Evolutionary conservation across 352 stramenopile species (phyloP), one percentile per base, ranked within the genome.

Genomic region (Phytophthora capsici): DNA sequence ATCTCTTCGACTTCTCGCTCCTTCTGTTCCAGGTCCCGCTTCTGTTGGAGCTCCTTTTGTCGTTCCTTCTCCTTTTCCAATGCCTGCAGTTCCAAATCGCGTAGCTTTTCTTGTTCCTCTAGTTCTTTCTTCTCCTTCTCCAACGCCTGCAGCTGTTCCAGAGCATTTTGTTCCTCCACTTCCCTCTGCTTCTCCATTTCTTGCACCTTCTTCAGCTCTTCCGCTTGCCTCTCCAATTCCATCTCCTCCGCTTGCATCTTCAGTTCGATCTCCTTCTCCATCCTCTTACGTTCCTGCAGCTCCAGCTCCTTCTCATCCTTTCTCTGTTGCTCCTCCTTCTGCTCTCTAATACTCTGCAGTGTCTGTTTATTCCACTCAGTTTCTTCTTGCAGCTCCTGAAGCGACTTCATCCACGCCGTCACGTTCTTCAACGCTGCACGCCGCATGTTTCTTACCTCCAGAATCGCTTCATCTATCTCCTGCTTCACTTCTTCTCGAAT

Each of bases 301-400:
- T 64, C 16, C 26, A 68, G 17, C 13, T 59, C 36, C 17, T 9
- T 28, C 30, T 57, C 25, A 28, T 0, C 25, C 2, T 28, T 28
- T 6, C 25, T 4, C 25, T 28, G 25, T 28, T 28, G 30, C 16
- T 52, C 19, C 17, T 51, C 40, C 36, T 63, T 47, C 22, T 62
- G 6, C 8, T 62, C 20, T 26, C 20, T 50, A 14, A 61, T 50
- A 19, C 17, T 50, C 19, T 63, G 26, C 16, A 68, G 34, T 12
- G 26, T 44, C 32, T 66, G 22, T n/a, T 46, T 20, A 25, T 72
- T 78, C 41, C 14, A 66, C 32, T 66, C 25, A 12, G 62, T 78
- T 16, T 46, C 60, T 14, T 56, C 52, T 43, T 44, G 32, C 1
- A 78, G 30, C 14, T 41, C 36, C n/a, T 63, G 38, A n/a, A 65